These are phyloP conservation scores for Malbranchea zuffiana DNA, from an alignment of 2,329 filamentous ascomycete genomes.

Conservation along the genomic window DNA sequence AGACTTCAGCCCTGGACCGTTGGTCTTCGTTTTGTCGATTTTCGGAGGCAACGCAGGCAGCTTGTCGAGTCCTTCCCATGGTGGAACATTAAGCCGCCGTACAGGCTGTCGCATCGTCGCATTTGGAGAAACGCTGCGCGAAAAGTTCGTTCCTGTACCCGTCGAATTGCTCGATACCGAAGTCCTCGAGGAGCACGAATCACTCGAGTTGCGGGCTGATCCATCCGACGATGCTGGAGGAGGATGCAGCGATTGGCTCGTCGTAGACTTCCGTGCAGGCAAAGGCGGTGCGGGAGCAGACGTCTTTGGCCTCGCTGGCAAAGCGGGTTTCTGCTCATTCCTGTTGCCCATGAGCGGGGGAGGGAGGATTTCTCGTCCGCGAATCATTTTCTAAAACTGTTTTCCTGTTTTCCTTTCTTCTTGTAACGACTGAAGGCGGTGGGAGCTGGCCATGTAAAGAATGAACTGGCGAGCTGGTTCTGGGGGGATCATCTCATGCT, in stretches of 20 bases:
- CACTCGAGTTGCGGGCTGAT: slow-evolving; percentile 36
- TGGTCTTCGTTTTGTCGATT: no score
- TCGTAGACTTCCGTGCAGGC: slow-evolving; percentile 32
- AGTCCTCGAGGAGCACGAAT: slow-evolving; percentile 41
- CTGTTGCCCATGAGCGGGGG: slow-evolving; percentile 20
- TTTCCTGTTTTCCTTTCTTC: no score
- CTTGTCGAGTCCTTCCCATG: slow-evolving; percentile 45
- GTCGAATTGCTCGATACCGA: slow-evolving; percentile 32
- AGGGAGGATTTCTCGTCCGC: slow-evolving; percentile 13
- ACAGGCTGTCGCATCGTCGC: slow-evolving; percentile 26
- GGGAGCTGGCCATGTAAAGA: no score
- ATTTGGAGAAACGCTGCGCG: slow-evolving; percentile 1
- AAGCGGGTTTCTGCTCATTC: slow-evolving; percentile 19
- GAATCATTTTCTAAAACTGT: slow-evolving; percentile 5
- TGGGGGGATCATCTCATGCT: no score
- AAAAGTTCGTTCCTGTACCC: not conserved
- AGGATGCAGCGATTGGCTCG: slow-evolving; percentile 29
- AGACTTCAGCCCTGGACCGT: no score
- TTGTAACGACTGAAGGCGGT: no score
- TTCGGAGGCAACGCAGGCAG: slow-evolving; percentile 41
- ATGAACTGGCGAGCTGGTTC: no score
- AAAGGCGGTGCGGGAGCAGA: slow-evolving; percentile 26
- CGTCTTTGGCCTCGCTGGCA: slow-evolving; percentile 5
- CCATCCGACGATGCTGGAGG: slow-evolving; percentile 32
- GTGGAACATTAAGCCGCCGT: slow-evolving; percentile 40